A percentile compares a stretch with the other conserved stretches of the same genome.
Conservation (phyloP, 2,329 filamentous ascomycete genomes). For the Clarireedia hainanense region DNA sequence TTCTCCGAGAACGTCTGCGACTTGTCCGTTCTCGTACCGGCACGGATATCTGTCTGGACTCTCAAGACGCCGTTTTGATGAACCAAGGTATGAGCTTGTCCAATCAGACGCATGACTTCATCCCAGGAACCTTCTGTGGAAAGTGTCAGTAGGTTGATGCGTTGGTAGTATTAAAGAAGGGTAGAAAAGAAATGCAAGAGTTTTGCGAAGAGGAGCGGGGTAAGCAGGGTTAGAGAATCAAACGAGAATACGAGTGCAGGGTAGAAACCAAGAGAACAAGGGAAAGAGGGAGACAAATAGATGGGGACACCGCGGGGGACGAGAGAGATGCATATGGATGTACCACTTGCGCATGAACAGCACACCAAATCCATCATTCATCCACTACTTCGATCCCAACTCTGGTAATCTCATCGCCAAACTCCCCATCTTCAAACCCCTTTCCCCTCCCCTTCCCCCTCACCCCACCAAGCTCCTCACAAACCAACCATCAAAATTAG, state of each 20-base stretch:
- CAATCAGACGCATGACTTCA: constrained; percentile 73
- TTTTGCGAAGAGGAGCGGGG: not conserved
- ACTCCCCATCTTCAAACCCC: not conserved
- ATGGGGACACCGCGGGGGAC: not conserved
- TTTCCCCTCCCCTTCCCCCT: not conserved
- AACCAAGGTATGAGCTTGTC: constrained; percentile 74
- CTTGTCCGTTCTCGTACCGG: constrained; percentile 50
- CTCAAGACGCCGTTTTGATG: constrained; percentile 70
- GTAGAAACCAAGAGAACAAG: not conserved
- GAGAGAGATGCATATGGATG: not conserved
- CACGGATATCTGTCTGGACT: constrained; percentile 82
- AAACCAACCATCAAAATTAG: not conserved
- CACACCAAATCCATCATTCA: not conserved
- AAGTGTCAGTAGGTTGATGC: not conserved
- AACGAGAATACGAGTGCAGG: not conserved
- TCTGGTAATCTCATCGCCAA: not conserved
- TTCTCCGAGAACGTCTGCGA: constrained; percentile 27
- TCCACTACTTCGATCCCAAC: too few species aligned
- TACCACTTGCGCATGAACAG: not conserved
- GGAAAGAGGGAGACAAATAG: not conserved
- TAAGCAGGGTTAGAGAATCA: not conserved
- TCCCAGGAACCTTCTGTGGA: constrained; percentile 80
- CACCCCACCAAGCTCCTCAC: not conserved
- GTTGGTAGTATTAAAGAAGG: not conserved
- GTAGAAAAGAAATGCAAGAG: not conserved